Base-by-base conservation (phyloP, 2,329 filamentous ascomycete genomes). In the Aspergillus sp. region DNA sequence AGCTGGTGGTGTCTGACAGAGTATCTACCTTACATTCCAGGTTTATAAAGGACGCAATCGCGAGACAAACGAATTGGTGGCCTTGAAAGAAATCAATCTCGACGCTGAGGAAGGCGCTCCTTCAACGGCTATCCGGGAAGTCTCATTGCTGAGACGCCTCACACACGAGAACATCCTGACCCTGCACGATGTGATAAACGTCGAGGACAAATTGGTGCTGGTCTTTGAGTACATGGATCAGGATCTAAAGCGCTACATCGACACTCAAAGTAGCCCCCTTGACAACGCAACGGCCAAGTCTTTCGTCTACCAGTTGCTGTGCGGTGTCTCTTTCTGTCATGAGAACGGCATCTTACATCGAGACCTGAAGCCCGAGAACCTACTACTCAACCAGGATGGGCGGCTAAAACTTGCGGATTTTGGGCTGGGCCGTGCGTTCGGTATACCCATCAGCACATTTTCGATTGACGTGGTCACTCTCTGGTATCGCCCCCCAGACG, bases 191-290 rank as follows among this genome's bases (percentile, higher is more conserved):
- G 94, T 98, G 61, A 97, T 98, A 72, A 94, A 98, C 78, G 98
- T 94, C 62, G 94, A 98, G 82, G 97, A 97, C 80, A 98, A 98
- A 78, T 87, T 98, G 60, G 97, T 98, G 94, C 87, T 98, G 36
- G 94, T 98, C 5, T 98, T 98, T 70, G 94, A 98, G 78, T 96
- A 89, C 79, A 97, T 98, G 93, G 94, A 98, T 78, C 91, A 92
- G 74, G 94, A 98, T 72, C 82, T 98, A 5, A 98, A 98, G 82
- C 91, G 94, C 74, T 98, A 97, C 79, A 98, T 98, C 94, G 94
- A 98, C 76, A 90, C 88, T 6, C 85, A 92, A 62, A 92, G 92
- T 56, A 92, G 94, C 63, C 91, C 92, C 47, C 84, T 98, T 53
- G 92, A 96, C 74, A 90, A 91, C 32, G 80, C 85, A 59, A 94